Percentiles rank a stretch among this genome's conserved stretches.
phyloP scores from a whole-genome alignment of 768 basidiomycete genomes.

The Psilocybe sp. region DNA sequence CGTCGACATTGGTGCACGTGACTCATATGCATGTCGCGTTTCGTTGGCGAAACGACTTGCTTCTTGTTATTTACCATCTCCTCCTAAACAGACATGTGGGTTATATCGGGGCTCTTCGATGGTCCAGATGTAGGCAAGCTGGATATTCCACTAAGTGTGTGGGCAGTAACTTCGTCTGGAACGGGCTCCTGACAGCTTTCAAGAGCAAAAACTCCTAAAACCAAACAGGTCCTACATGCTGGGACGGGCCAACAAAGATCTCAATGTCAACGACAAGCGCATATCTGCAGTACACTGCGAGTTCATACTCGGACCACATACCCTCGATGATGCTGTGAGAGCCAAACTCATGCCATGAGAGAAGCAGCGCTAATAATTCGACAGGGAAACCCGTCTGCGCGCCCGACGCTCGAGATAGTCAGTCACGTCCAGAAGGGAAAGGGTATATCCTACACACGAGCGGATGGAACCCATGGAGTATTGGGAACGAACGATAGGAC shows the following conservation, averaged over 20 bases:
- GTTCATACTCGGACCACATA: slow-evolving; percentile 53
- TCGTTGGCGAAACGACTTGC: too few species aligned
- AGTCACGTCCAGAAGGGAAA: slow-evolving; percentile 52
- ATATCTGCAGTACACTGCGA: slow-evolving; percentile 62
- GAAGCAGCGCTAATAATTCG: not conserved
- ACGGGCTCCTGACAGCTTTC: not conserved
- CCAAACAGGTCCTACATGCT: slow-evolving; percentile 50
- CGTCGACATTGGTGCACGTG: too few species aligned
- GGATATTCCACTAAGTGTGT: not conserved
- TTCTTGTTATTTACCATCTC: too few species aligned
- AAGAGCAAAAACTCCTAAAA: slow-evolving; percentile 58
- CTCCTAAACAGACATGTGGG: not conserved
- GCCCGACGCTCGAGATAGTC: slow-evolving; percentile 46
- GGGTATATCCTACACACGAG: slow-evolving; percentile 39
- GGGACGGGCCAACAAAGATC: slow-evolving; percentile 53
- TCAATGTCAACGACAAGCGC: slow-evolving; percentile 58
- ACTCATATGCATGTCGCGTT: too few species aligned
- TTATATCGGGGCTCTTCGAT: not conserved
- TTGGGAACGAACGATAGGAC: slow-evolving; percentile 26
- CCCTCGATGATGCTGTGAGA: slow-evolving; percentile 55
- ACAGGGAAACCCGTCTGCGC: slow-evolving; percentile 47
- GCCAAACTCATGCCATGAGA: not conserved
- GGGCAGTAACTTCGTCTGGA: not conserved
- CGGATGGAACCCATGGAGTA: slow-evolving; percentile 22
- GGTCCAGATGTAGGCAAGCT: not conserved